A percentile compares a stretch with the other conserved stretches of the same genome.
phyloP scores from a whole-genome alignment of 2,329 filamentous ascomycete genomes.

The Cordyceps cicadae region DNA sequence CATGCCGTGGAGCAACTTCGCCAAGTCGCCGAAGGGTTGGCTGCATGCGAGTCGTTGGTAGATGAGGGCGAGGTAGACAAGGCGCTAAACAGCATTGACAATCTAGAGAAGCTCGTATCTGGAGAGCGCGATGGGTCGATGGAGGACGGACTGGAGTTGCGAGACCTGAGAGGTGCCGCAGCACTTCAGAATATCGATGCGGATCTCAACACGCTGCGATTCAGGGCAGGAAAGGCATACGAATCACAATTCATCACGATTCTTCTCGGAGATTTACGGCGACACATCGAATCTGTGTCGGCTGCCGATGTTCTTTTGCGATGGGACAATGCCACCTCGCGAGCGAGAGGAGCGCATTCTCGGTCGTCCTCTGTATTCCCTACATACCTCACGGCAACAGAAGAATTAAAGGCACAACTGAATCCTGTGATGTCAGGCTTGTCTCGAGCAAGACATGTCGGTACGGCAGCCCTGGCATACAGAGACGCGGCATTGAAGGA shows the following conservation, averaged over 20 bases:
- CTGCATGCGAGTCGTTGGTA: constrained; percentile 69
- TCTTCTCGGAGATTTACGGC: constrained; percentile 68
- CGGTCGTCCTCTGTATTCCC: constrained; percentile 64
- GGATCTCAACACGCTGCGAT: constrained; percentile 67
- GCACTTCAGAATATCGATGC: constrained; percentile 73
- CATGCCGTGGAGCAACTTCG: constrained; percentile 77
- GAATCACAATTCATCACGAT: constrained; percentile 72
- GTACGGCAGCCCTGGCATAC: constrained; percentile 73
- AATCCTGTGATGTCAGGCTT: constrained; percentile 66
- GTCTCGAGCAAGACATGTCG: constrained; percentile 72
- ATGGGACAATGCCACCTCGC: constrained; percentile 71
- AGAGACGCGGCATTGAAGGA: constrained; percentile 78
- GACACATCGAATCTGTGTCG: constrained; percentile 70
- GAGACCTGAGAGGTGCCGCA: constrained; percentile 67
- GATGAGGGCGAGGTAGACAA: constrained; percentile 76
- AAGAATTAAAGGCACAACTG: constrained; percentile 62
- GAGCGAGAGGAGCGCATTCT: constrained; percentile 62
- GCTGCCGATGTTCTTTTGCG: constrained; percentile 67
- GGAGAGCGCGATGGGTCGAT: constrained; percentile 50
- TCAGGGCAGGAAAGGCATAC: constrained; percentile 78
- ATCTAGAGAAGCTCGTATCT: constrained; percentile 69
- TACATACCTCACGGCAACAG: constrained; percentile 66
- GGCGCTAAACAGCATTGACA: constrained; percentile 69
- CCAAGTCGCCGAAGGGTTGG: constrained; percentile 66
- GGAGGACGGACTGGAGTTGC: constrained; percentile 31